phyloP scores from a whole-genome alignment of 2,329 filamentous ascomycete species.

The Penicillium sp. region DNA sequence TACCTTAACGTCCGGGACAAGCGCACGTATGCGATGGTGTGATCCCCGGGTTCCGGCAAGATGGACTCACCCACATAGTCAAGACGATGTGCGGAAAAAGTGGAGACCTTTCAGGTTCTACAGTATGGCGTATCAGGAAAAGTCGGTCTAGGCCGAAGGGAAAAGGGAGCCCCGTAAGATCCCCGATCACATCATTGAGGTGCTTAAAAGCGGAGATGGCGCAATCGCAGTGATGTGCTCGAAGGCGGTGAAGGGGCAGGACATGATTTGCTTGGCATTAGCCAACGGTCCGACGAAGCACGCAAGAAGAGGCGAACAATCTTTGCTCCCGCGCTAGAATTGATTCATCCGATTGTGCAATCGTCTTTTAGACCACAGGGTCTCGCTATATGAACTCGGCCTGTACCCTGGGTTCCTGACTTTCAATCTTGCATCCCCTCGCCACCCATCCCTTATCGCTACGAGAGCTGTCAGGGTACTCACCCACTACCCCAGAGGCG shows the following conservation, averaged over 20 bases:
- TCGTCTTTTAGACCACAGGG: background rate
- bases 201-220: conserved; percentile 18
- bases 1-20: background rate
- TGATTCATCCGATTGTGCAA: conserved; percentile 8
- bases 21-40: background rate
- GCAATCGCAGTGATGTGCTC: conserved; percentile 11
- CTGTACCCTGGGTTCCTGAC: background rate
- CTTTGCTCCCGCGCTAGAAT: conserved; percentile 10
- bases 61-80: background rate
- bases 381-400: conserved; percentile 1
- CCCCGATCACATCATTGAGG: conserved; percentile 1
- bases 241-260: conserved; percentile 6
- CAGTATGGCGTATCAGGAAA: background rate
- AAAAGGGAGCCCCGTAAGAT: background rate
- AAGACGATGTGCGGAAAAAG: background rate
- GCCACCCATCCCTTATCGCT: background rate
- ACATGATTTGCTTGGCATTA: conserved; percentile 4
- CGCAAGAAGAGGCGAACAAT: background rate
- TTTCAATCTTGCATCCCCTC: background rate
- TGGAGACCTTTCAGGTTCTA: background rate
- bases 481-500: conserved; percentile 1
- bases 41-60: background rate
- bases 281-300: background rate
- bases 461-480: conserved; percentile 10
- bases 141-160: background rate